Evolutionary conservation across 177 flowering plant species (phyloP).

Genomic region (Vitis hybrid): DNA sequence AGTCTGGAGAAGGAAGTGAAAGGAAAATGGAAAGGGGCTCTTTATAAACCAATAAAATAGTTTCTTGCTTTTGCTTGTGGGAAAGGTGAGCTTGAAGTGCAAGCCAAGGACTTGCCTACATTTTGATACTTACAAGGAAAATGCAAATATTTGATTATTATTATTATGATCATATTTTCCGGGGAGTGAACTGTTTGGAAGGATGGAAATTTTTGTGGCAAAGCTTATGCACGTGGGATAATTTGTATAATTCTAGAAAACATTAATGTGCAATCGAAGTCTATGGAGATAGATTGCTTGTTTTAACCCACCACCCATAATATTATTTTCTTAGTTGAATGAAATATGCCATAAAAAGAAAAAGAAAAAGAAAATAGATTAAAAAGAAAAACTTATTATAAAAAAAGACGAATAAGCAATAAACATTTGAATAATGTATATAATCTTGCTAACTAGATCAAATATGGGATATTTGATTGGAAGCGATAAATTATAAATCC

Average conservation of each 20-base stretch:
- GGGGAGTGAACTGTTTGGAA: not conserved
- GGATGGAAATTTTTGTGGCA: not conserved
- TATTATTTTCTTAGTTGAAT: not conserved
- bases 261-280: not conserved
- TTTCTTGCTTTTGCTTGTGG: conserved; percentile 13
- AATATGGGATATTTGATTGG: no score
- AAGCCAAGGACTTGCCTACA: conserved; percentile 8
- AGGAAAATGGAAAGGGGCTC: not conserved
- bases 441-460: not conserved
- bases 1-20: not conserved
- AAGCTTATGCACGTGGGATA: not conserved
- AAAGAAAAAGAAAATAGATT: not conserved
- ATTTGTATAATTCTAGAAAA: not conserved
- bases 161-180: not conserved
- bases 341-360: not conserved
- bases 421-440: no score
- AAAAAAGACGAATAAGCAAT: no score
- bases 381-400: no score
- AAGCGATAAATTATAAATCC: no score
- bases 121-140: conserved; percentile 4
- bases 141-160: not conserved
- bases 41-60: not conserved
- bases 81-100: conserved; percentile 9
- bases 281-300: not conserved
- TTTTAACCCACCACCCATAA: not conserved